A percentile compares a stretch with the other conserved stretches of the same genome.
Conservation (phyloP, 1,139 yeast species). For the Sugiyamaella paludigena region DNA sequence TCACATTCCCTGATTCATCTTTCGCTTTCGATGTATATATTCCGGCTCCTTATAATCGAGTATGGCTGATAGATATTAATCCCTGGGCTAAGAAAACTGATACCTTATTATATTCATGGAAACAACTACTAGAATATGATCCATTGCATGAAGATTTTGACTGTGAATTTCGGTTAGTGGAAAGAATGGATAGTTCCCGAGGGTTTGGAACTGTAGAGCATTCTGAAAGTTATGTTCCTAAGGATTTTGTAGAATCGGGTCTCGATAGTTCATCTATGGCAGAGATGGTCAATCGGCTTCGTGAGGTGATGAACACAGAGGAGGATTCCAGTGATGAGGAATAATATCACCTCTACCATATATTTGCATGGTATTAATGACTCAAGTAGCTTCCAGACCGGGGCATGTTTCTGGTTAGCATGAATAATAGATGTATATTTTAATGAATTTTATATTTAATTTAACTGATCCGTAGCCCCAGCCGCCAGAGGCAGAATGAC, state of each 20-base stretch:
- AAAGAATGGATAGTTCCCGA: slow-evolving; percentile 55
- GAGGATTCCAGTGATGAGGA: slow-evolving; percentile 5
- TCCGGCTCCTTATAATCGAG: slow-evolving; percentile 67
- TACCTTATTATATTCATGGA: slow-evolving; percentile 77
- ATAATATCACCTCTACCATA: background rate
- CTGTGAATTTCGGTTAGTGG: slow-evolving; percentile 64
- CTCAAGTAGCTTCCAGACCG: too few species aligned
- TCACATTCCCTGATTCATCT: slow-evolving; percentile 52
- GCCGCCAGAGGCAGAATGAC: too few species aligned
- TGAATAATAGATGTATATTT: too few species aligned
- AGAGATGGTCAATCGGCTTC: slow-evolving; percentile 32
- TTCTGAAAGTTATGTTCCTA: slow-evolving; percentile 87
- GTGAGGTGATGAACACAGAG: slow-evolving; percentile 20
- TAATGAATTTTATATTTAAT: too few species aligned
- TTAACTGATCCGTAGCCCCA: too few species aligned
- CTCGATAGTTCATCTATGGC: slow-evolving; percentile 44
- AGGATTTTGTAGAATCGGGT: slow-evolving; percentile 84
- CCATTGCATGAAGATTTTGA: slow-evolving; percentile 37
- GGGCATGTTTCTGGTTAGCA: too few species aligned
- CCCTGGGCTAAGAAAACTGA: slow-evolving; percentile 81
- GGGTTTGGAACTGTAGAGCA: slow-evolving; percentile 78
- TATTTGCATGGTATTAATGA: too few species aligned
- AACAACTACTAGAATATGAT: slow-evolving; percentile 52
- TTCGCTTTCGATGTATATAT: slow-evolving; percentile 79
- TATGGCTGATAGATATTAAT: slow-evolving; percentile 76